Conservation (phyloP, 2,329 filamentous ascomycete genomes). For the Metarhizium album region DNA sequence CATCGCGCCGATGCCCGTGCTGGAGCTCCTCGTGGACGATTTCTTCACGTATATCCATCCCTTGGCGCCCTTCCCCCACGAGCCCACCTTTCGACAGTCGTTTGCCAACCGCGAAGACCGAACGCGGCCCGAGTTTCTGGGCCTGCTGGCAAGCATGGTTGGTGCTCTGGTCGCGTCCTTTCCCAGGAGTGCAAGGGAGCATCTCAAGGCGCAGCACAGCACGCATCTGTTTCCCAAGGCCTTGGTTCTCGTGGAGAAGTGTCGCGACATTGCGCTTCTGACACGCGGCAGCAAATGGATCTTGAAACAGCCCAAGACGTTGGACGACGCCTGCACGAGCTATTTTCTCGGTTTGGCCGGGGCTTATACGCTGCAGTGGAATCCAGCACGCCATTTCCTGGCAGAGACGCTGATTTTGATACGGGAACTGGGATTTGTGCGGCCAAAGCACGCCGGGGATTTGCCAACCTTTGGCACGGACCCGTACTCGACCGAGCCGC, state of each 20-base stretch:
- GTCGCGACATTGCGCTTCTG: slow-evolving; percentile 56
- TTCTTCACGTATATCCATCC: slow-evolving; percentile 79
- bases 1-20: slow-evolving; percentile 58
- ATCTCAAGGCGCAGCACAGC: slow-evolving; percentile 55
- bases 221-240: slow-evolving; percentile 58
- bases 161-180: slow-evolving; percentile 65
- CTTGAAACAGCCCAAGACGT: slow-evolving; percentile 34
- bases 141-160: slow-evolving; percentile 65
- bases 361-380: slow-evolving; percentile 58
- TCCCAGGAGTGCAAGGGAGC: slow-evolving; percentile 57
- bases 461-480: slow-evolving; percentile 30
- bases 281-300: slow-evolving; percentile 49
- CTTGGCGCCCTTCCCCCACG: slow-evolving; percentile 66
- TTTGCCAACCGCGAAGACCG: slow-evolving; percentile 58
- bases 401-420: slow-evolving; percentile 61
- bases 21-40: slow-evolving; percentile 64
- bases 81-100: slow-evolving; percentile 62
- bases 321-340: slow-evolving; percentile 56
- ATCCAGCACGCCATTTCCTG: slow-evolving; percentile 58
- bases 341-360: slow-evolving; percentile 62
- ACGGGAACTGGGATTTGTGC: slow-evolving; percentile 55
- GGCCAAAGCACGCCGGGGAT: slow-evolving; percentile 34
- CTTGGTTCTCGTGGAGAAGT: slow-evolving; percentile 58
- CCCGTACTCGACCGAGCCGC: slow-evolving; percentile 26
- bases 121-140: slow-evolving; percentile 55